These are phyloP conservation scores for Hypoxylon cercidicola DNA, from an alignment of 495 filamentous ascomycete genomes.

Conservation along the genomic window DNA sequence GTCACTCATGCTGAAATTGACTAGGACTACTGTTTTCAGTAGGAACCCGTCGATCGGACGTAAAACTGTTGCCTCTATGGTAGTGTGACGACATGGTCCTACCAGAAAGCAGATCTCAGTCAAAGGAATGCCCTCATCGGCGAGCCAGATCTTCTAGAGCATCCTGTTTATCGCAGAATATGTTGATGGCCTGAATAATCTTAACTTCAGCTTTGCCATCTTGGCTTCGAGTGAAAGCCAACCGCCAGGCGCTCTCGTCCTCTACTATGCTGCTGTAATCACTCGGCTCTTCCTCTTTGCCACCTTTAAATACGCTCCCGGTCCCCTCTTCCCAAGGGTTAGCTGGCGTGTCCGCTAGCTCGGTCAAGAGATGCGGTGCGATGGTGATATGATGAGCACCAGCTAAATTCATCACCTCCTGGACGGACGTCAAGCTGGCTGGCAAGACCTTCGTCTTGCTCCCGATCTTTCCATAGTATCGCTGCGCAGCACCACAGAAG, in stretches of 20 bases:
- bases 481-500: slow-evolving; percentile 63
- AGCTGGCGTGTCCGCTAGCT: slow-evolving; percentile 57
- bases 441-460: slow-evolving; percentile 64
- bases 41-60: too few species aligned
- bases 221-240: slow-evolving; percentile 61
- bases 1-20: too few species aligned
- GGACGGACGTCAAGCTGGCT: slow-evolving; percentile 64
- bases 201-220: slow-evolving; percentile 63
- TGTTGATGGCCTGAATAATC: slow-evolving; percentile 67
- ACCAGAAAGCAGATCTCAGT: too few species aligned
- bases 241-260: slow-evolving; percentile 58
- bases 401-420: slow-evolving; percentile 67
- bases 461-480: slow-evolving; percentile 57
- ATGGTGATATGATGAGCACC: slow-evolving; percentile 69
- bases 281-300: slow-evolving; percentile 17
- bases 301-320: slow-evolving; percentile 51
- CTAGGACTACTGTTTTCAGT: too few species aligned
- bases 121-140: slow-evolving; percentile 29
- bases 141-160: slow-evolving; percentile 59
- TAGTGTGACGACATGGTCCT: too few species aligned
- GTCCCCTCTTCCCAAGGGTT: slow-evolving; percentile 43
- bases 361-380: slow-evolving; percentile 59
- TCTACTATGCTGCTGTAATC: slow-evolving; percentile 40
- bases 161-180: slow-evolving; percentile 70
- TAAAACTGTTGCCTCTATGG: too few species aligned